These are phyloP conservation scores for Emergomyces orientalis DNA, from an alignment of 2,329 filamentous ascomycete genomes.

Conservation along the genomic window DNA sequence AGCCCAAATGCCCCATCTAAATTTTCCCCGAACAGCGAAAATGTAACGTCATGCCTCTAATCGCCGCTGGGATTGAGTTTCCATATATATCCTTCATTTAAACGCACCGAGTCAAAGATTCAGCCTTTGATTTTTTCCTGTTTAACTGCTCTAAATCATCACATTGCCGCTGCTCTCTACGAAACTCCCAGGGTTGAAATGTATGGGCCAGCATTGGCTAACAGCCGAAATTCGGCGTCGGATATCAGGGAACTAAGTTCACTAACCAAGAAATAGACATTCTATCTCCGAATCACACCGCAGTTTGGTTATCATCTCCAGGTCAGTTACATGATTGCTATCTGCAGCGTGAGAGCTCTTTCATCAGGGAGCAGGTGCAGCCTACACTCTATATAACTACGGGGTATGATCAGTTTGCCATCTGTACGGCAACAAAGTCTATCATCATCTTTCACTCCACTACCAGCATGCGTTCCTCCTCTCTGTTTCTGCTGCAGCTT, in stretches of 20 bases:
- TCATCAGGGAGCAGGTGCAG: not conserved
- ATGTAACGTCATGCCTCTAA: not conserved
- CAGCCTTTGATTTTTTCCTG: no score
- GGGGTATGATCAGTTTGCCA: not conserved
- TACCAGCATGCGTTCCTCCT: not conserved
- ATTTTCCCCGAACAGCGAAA: no score
- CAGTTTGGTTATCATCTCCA: not conserved
- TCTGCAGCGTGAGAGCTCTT: not conserved
- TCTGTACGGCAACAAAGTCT: not conserved
- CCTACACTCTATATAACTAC: not conserved
- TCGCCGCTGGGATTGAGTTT: not conserved
- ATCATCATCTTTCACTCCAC: not conserved
- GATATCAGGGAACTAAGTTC: not conserved
- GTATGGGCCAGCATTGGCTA: not conserved
- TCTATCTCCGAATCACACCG: not conserved
- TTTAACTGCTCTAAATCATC: not conserved
- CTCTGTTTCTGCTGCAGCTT: not conserved
- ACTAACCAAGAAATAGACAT: not conserved
- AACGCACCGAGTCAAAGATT: not conserved
- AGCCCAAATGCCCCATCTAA: not conserved
- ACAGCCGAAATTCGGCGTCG: not conserved
- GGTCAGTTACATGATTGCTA: not conserved
- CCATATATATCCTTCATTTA: not conserved
- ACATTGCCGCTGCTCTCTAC: not conserved
- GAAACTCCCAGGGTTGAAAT: not conserved